Conservation (phyloP, 2,329 filamentous ascomycete genomes). For the Paraphoma chrysanthemicola region DNA sequence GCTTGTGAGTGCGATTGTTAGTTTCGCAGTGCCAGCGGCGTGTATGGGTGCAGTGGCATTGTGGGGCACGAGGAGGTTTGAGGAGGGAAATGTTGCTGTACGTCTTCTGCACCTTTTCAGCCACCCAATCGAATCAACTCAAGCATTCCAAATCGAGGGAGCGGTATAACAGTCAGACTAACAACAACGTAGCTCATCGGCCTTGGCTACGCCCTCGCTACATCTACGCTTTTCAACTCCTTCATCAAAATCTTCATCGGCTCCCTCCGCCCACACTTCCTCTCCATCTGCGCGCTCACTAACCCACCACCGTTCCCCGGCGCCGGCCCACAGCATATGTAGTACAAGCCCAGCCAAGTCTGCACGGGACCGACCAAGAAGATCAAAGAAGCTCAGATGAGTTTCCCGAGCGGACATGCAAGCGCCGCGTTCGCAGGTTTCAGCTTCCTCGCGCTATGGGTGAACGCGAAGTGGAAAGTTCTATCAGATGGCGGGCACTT, state of each 20-base stretch:
- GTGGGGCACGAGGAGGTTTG: slow-evolving; percentile 58
- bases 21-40: slow-evolving; percentile 66
- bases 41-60: slow-evolving; percentile 68
- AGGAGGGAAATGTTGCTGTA: slow-evolving; percentile 66
- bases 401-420: slow-evolving; percentile 40
- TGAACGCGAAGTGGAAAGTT: slow-evolving; percentile 37
- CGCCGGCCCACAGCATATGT: slow-evolving; percentile 7
- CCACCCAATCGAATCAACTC: neutral
- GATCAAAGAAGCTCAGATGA: slow-evolving; percentile 37
- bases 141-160: neutral
- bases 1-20: slow-evolving; percentile 69
- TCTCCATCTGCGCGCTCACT: slow-evolving; percentile 27
- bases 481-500: slow-evolving; percentile 2
- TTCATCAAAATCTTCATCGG: slow-evolving; percentile 44
- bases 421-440: slow-evolving; percentile 42
- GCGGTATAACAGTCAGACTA: neutral
- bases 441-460: slow-evolving; percentile 34
- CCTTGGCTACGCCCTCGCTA: slow-evolving; percentile 37
- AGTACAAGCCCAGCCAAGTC: slow-evolving; percentile 14
- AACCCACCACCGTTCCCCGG: slow-evolving; percentile 4
- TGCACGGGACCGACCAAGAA: slow-evolving; percentile 20
- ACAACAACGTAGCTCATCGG: slow-evolving; percentile 30
- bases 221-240: slow-evolving; percentile 33
- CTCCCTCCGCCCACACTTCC: slow-evolving; percentile 45
- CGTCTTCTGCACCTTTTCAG: neutral